Conservation (phyloP, 305 asterid genomes). For the Andrographis paniculata region DNA sequence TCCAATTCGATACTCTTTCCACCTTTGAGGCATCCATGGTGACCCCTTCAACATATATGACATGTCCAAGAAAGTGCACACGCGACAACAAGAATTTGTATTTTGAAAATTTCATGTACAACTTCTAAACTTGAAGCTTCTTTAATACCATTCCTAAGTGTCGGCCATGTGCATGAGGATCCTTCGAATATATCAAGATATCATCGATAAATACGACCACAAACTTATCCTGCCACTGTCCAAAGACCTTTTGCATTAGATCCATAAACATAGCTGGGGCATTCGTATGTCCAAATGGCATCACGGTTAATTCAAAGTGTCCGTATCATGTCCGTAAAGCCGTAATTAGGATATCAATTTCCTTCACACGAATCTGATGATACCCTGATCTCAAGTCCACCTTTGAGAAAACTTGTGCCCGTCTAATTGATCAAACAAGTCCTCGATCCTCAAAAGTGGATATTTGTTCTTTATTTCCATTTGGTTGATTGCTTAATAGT, state of each 20-base stretch:
- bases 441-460: background rate
- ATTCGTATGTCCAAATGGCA: background rate
- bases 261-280: background rate
- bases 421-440: conserved; percentile 1
- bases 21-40: too few species aligned
- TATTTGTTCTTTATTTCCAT: background rate
- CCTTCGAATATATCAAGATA: background rate
- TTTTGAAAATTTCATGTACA: conserved; percentile 3
- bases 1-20: too few species aligned
- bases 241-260: background rate
- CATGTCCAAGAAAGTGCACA: too few species aligned
- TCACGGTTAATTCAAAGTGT: background rate
- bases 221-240: background rate
- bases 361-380: background rate
- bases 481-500: background rate
- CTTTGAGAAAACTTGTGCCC: background rate
- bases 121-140: background rate
- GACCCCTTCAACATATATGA: too few species aligned
- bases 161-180: background rate
- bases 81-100: too few species aligned
- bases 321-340: background rate
- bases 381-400: background rate
- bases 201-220: too few species aligned
- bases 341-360: background rate
- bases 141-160: conserved; percentile 1